phyloP scores from a whole-genome alignment of 2,329 filamentous ascomycete genomes.

The Aspergillus unguis region DNA sequence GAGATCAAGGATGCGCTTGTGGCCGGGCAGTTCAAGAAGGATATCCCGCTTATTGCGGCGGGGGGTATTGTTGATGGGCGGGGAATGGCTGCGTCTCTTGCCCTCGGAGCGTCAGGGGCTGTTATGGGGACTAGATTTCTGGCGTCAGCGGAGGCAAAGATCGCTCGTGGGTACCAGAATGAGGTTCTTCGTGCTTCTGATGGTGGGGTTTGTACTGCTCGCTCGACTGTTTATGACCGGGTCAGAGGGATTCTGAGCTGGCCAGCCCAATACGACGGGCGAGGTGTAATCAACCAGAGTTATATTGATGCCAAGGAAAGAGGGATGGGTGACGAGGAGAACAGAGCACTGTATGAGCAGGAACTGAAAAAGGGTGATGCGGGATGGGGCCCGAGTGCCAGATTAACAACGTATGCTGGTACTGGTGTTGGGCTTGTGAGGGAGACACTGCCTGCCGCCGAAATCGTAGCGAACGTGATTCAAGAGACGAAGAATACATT shows the following conservation, averaged over 20 bases:
- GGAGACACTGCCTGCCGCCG: constrained; percentile 47
- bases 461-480: constrained; percentile 52
- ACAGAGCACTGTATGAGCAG: constrained; percentile 43
- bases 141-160: constrained; percentile 48
- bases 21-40: constrained; percentile 15
- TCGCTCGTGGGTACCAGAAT: constrained; percentile 50
- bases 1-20: constrained; percentile 47
- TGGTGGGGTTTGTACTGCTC: constrained; percentile 50
- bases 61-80: constrained; percentile 55
- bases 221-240: constrained; percentile 53
- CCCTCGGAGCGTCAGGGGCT: constrained; percentile 53
- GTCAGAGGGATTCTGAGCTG: constrained; percentile 57
- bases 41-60: constrained; percentile 50
- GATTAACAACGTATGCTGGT: constrained; percentile 62
- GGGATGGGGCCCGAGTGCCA: constrained; percentile 52
- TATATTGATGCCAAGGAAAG: constrained; percentile 42
- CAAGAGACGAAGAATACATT: constrained; percentile 33
- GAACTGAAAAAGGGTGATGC: constrained; percentile 51
- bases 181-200: constrained; percentile 50
- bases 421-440: constrained; percentile 59
- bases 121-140: constrained; percentile 65
- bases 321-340: constrained; percentile 41
- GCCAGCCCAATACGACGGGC: constrained; percentile 56
- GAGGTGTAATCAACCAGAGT: constrained; percentile 58
- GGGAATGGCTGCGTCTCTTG: constrained; percentile 49